Evolutionary conservation across 2,329 filamentous ascomycete species (phyloP).

Genomic region (Rhynchosporium agropyri): DNA sequence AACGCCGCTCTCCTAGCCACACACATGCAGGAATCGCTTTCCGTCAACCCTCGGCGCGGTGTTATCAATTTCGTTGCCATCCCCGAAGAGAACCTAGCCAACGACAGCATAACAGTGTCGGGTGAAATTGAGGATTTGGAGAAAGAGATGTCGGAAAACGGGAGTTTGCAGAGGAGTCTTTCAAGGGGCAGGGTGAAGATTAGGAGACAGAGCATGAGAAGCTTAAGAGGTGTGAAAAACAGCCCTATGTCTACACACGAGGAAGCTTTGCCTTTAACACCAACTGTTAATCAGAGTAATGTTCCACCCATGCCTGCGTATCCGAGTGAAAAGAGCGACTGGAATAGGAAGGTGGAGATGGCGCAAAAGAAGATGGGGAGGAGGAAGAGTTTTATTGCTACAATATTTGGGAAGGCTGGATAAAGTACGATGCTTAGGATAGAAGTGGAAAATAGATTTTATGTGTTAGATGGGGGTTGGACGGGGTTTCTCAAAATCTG

Average conservation of each 20-base stretch:
- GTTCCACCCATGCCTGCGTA: constrained; percentile 35
- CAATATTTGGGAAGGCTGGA: constrained; percentile 45
- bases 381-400: constrained; percentile 52
- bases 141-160: constrained; percentile 27
- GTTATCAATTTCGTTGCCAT: constrained; percentile 73
- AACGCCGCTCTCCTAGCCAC: constrained; percentile 77
- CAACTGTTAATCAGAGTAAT: constrained; percentile 8
- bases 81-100: constrained; percentile 71
- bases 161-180: constrained; percentile 27
- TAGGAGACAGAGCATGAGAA: constrained; percentile 47
- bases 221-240: constrained; percentile 32
- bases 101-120: constrained; percentile 68
- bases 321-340: constrained; percentile 29
- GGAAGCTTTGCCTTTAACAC: constrained; percentile 30
- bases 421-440: neutral
- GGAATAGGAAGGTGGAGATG: constrained; percentile 36
- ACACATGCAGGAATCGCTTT: constrained; percentile 72
- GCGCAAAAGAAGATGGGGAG: constrained; percentile 42
- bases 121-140: constrained; percentile 63
- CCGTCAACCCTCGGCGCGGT: constrained; percentile 67
- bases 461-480: neutral
- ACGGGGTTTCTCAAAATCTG: neutral
- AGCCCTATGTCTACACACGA: constrained; percentile 35
- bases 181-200: constrained; percentile 34
- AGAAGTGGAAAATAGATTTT: no score